A percentile compares a stretch with the other conserved stretches of the same genome.
Evolutionary conservation across 345 rosid species (phyloP).

Genomic region (Ceriops zippeliana): DNA sequence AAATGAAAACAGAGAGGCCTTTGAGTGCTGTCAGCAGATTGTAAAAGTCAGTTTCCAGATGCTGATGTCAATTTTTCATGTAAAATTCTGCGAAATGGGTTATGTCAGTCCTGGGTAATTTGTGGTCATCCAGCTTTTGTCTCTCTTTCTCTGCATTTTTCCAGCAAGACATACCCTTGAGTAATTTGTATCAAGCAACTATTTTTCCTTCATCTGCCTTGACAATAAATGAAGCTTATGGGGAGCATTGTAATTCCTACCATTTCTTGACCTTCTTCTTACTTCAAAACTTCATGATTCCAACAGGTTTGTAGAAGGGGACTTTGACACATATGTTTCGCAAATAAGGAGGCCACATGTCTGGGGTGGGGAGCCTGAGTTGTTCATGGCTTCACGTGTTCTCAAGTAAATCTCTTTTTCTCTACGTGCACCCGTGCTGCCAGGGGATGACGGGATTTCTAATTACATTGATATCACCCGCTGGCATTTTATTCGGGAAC

Average conservation of each 20-base stretch:
- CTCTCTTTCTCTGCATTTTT: conserved; percentile 1
- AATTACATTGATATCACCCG: too few relatives aligned
- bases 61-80: neutral
- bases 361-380: conserved; percentile 99
- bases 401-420: conserved; percentile 45
- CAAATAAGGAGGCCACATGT: conserved; percentile 79
- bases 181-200: too few relatives aligned
- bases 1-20: neutral
- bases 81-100: neutral
- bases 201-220: neutral
- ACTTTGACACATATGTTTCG: conserved; percentile 71
- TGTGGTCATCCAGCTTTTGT: neutral
- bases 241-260: too few relatives aligned
- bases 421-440: neutral
- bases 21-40: neutral
- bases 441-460: too few relatives aligned
- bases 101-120: neutral
- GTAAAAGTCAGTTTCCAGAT: neutral
- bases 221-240: neutral
- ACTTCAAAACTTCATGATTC: neutral
- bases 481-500: too few relatives aligned
- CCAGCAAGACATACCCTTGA: neutral
- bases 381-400: conserved; percentile 95
- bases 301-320: conserved; percentile 92
- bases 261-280: too few relatives aligned